Conservation (phyloP, 805 yeast species). For the Danielozyma ontarioensis region DNA sequence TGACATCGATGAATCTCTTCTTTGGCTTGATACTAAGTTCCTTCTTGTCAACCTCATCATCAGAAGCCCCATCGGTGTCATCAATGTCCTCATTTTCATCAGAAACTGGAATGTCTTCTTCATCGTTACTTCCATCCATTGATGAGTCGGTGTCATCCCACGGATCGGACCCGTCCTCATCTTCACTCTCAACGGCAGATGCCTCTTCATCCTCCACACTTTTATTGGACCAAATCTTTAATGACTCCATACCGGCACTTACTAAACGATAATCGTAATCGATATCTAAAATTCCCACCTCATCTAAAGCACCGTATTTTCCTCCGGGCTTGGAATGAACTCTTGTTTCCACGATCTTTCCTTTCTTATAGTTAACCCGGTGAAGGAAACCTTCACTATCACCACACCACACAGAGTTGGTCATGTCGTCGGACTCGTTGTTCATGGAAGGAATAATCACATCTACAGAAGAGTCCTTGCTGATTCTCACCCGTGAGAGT, state of each 20-base stretch:
- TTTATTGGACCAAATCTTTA: conserved; percentile 68
- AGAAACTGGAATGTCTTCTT: conserved; percentile 7
- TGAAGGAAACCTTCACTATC: conserved; percentile 70
- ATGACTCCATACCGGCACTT: conserved; percentile 76
- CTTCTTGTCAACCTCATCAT: conserved; percentile 8
- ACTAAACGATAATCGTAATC: conserved; percentile 77
- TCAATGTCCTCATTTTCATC: conserved; percentile 8
- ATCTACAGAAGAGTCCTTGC: conserved; percentile 70
- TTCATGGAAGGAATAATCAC: conserved; percentile 56
- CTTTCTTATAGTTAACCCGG: conserved; percentile 59
- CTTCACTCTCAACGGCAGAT: conserved; percentile 16
- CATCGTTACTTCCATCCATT: conserved; percentile 4
- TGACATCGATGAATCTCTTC: conserved; percentile 14
- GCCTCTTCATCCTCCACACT: conserved; percentile 16
- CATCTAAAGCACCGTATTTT: conserved; percentile 50
- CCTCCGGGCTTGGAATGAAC: conserved; percentile 48
- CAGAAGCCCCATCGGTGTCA: conserved; percentile 7
- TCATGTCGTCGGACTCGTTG: conserved; percentile 40
- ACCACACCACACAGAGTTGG: conserved; percentile 67
- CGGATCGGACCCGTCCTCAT: conserved; percentile 4
- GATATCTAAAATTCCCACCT: conserved; percentile 68
- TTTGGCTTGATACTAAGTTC: conserved; percentile 11
- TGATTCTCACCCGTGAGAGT: conserved; percentile 65
- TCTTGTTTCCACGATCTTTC: conserved; percentile 60
- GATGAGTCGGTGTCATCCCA: conserved; percentile 4